phyloP scores from a whole-genome alignment of 305 asterid genomes.

The Salvia sclarea region DNA sequence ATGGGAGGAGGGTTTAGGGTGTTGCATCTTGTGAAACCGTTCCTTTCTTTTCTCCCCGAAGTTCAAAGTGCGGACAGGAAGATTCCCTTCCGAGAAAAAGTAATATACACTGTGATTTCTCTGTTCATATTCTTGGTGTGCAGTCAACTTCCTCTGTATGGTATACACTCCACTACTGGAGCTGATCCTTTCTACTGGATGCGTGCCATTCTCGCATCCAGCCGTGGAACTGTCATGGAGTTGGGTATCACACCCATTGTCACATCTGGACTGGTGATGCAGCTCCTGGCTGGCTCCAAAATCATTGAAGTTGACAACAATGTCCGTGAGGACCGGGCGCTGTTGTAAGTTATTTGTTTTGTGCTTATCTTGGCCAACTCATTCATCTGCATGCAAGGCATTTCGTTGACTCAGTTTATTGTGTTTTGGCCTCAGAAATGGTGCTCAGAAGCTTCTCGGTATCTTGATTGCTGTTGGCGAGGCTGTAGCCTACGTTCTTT shows the following conservation, averaged over 20 bases:
- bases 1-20: constrained; percentile 63
- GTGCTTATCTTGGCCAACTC: too few species aligned
- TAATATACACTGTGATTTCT: constrained; percentile 51
- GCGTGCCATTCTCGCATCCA: constrained; percentile 58
- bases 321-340: too few species aligned
- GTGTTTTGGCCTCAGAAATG: too few species aligned
- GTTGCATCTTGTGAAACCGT: constrained; percentile 56
- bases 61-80: constrained; percentile 57
- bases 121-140: constrained; percentile 53
- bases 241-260: constrained; percentile 60
- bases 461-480: constrained; percentile 57
- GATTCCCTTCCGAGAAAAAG: constrained; percentile 54
- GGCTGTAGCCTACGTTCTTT: constrained; percentile 57
- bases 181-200: constrained; percentile 63
- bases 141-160: constrained; percentile 62
- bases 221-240: constrained; percentile 62
- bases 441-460: constrained; percentile 58
- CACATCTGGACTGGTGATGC: constrained; percentile 57
- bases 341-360: too few species aligned
- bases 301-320: constrained; percentile 57
- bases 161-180: constrained; percentile 57
- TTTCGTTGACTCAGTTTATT: too few species aligned
- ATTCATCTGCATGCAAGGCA: too few species aligned
- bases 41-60: constrained; percentile 51
- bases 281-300: constrained; percentile 52